A percentile compares a stretch with the other conserved stretches of the same genome.
Conservation (phyloP, 768 basidiomycete species). For the Boletus subparvulus region DNA sequence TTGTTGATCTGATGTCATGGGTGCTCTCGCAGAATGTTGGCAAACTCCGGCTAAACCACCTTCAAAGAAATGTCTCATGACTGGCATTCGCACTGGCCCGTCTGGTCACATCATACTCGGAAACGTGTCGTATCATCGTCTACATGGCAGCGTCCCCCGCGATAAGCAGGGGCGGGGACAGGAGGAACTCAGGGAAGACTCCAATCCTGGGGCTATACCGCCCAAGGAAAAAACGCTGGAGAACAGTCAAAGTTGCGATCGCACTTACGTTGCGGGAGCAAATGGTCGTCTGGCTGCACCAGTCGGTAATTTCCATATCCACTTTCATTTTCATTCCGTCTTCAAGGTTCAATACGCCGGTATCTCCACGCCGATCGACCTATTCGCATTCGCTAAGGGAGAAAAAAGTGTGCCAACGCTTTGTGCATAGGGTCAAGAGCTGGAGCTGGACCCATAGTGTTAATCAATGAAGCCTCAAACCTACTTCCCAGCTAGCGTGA, state of each 20-base stretch:
- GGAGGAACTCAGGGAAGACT: not conserved
- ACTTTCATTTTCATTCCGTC: not conserved
- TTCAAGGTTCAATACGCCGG: not conserved
- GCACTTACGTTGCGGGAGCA: too few relatives aligned
- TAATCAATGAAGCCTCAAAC: too few relatives aligned
- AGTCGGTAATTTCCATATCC: not conserved
- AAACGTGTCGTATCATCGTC: not conserved
- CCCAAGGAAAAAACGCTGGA: not conserved
- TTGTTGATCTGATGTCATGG: not conserved
- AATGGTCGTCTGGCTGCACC: not conserved
- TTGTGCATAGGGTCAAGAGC: too few relatives aligned
- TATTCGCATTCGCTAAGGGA: not conserved
- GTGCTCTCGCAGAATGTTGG: not conserved
- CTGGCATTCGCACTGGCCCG: not conserved
- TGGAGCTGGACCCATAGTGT: too few relatives aligned
- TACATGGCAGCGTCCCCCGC: too few relatives aligned
- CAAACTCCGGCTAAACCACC: not conserved
- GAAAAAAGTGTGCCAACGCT: too few relatives aligned
- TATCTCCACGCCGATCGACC: not conserved
- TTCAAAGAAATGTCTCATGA: not conserved
- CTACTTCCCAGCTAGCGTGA: too few relatives aligned
- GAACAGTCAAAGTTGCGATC: not conserved
- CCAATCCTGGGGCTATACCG: not conserved
- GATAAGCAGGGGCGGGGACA: not conserved
- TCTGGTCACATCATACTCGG: rapidly evolving